Base-by-base conservation (phyloP, 306 rosid genomes). In the Cyamopsis tetragonoloba region DNA sequence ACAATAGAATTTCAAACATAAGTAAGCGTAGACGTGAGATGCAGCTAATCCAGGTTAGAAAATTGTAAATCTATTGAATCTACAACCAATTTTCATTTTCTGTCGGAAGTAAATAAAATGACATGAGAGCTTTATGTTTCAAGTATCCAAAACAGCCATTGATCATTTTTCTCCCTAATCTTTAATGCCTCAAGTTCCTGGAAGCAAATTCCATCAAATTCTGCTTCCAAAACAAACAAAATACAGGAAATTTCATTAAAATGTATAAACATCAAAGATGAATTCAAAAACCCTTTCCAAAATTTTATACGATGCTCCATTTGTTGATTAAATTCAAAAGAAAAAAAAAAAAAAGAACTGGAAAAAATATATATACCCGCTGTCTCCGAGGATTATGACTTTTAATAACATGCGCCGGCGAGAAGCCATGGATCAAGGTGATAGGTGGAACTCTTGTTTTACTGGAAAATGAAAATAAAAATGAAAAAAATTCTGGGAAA, bases 301-400 rank as follows among this genome's bases (percentile, higher is more conserved):
- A 2, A 15, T 34, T 7, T 19, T 20, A 7, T n/a, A 17, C 23
- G 28, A 39, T 39, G 23, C 41, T n/a, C 13, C 49, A 14, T 60
- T 61, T 23, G 8, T 11, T 47, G 43, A 27, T 50, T 19, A 70
- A 35, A 68, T 27, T 65, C 15, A 39, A 70, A 38, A 20, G 2
- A 15, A 8, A 14, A 73, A 70, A 12, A 43, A 11, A 0, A 58
- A 60, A 13, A 9, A 28, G 3, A 28, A 59, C n/a, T n/a, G n/a
- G 60, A n/a, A 70, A 26, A 53, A 53, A 6, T 12, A 26, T 82
- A 6, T 12, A 26, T 82, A 95, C 99, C 99, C 99, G 77, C 99
- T 95, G 59, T 95, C 99, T 24, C 99, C 99, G 64, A 90, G 96
- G 88, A 95, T 95, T 28, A 95, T 90, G 89, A 95, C 97, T 86